Conservation (phyloP, 164 flowering plant species). For the Sextonia rubra region DNA sequence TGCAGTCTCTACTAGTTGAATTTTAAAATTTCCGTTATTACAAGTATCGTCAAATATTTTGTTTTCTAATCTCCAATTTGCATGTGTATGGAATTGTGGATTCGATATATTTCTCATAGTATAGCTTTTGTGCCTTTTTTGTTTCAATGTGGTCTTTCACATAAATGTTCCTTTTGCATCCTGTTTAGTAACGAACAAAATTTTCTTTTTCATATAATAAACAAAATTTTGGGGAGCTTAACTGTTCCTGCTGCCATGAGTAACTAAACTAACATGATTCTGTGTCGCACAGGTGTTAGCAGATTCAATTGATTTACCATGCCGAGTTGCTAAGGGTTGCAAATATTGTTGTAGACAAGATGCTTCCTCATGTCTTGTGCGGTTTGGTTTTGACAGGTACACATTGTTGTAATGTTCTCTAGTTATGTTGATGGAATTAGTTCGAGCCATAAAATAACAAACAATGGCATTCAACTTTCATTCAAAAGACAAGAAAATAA, state of each 20-base stretch:
- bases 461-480: too few species aligned
- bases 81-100: too few species aligned
- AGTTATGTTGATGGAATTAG: neutral
- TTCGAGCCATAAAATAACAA: too few species aligned
- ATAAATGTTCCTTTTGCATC: neutral
- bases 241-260: neutral
- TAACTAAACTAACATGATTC: neutral
- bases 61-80: too few species aligned
- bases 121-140: too few species aligned
- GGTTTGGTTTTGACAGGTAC: slow-evolving; percentile 77
- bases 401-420: neutral
- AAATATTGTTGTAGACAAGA: slow-evolving; percentile 69
- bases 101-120: too few species aligned
- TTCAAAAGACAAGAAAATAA: too few species aligned
- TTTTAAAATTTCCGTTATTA: too few species aligned
- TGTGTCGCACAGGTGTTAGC: slow-evolving; percentile 70
- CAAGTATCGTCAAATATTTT: too few species aligned
- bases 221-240: neutral
- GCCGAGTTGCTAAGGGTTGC: slow-evolving; percentile 97
- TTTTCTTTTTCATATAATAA: neutral
- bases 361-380: slow-evolving; percentile 89
- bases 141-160: neutral
- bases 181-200: neutral
- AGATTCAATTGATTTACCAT: slow-evolving; percentile 80
- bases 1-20: too few species aligned